Conservation (phyloP, 73 alveolate genomes). For the Paramecium caudatum region DNA sequence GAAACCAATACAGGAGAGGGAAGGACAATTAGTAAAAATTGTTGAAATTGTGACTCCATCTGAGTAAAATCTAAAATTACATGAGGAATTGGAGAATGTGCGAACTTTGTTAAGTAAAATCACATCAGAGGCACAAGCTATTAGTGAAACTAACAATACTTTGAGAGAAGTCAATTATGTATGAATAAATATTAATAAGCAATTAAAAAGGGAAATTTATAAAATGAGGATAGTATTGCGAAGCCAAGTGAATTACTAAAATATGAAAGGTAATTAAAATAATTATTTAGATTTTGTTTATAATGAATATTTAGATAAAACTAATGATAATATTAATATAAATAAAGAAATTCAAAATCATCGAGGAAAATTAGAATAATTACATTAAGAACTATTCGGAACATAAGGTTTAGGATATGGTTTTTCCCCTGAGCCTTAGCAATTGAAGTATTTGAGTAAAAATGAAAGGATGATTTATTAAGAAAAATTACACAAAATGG, state of each 20-base stretch:
- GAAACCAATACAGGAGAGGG: conserved; percentile 72
- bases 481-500: conserved; percentile 68
- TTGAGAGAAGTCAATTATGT: conserved; percentile 47
- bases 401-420: conserved; percentile 61
- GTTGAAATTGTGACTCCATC: conserved; percentile 64
- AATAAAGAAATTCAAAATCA: conserved; percentile 62
- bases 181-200: background rate
- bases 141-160: background rate
- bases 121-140: background rate
- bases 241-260: conserved; percentile 32
- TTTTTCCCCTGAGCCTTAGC: conserved; percentile 55
- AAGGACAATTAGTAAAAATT: conserved; percentile 13
- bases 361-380: conserved; percentile 50
- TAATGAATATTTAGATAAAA: conserved; percentile 47
- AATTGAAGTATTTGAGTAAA: conserved; percentile 60
- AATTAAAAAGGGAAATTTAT: conserved; percentile 68
- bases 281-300: conserved; percentile 36
- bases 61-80: conserved; percentile 67
- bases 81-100: conserved; percentile 70
- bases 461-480: conserved; percentile 70
- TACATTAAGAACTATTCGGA: conserved; percentile 66
- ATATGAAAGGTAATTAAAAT: conserved; percentile 66
- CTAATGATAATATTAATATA: conserved; percentile 42
- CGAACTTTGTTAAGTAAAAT: conserved; percentile 45
- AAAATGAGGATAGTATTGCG: conserved; percentile 62